These are phyloP conservation scores for Rutstroemia sp. DNA, from an alignment of 2,329 filamentous ascomycete genomes.

Conservation along the genomic window DNA sequence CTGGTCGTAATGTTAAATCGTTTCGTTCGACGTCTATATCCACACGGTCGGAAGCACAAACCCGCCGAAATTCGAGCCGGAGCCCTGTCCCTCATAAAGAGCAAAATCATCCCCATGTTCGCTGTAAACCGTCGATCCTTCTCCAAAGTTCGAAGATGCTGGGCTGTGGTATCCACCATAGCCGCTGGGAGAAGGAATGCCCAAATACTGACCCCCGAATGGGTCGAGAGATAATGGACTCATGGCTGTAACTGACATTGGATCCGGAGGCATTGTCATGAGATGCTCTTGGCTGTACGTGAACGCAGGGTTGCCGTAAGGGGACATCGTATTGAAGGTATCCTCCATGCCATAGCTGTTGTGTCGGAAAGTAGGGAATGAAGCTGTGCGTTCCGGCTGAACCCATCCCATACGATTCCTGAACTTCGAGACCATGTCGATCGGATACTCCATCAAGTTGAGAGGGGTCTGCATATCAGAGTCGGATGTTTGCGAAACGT, in stretches of 20 bases:
- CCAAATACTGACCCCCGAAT: constrained; percentile 49
- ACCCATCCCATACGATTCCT: constrained; percentile 62
- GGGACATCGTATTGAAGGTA: constrained; percentile 40
- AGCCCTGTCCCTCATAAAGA: constrained; percentile 29
- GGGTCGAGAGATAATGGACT: constrained; percentile 48
- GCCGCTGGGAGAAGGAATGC: constrained; percentile 55
- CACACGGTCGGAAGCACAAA: constrained; percentile 32
- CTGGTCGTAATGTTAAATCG: constrained; percentile 29
- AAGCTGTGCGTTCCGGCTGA: constrained; percentile 49
- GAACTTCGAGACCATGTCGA: constrained; percentile 62
- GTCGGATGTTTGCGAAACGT: constrained; percentile 48
- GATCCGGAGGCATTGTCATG: constrained; percentile 45
- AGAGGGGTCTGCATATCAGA: constrained; percentile 54
- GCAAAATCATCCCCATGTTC: constrained; percentile 47
- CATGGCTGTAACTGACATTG: constrained; percentile 39
- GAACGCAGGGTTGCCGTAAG: constrained; percentile 51
- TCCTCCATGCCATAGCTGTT: constrained; percentile 46
- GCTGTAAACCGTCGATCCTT: constrained; percentile 56
- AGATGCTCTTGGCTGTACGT: constrained; percentile 59
- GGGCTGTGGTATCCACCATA: constrained; percentile 47
- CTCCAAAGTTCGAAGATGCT: constrained; percentile 53
- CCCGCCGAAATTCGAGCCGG: constrained; percentile 29
- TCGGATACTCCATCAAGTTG: constrained; percentile 64
- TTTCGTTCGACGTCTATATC: constrained; percentile 29
- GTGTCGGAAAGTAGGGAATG: constrained; percentile 53